phyloP scores from a whole-genome alignment of 1,284 basidiomycete genomes.

The Ceratobasidium sp. region DNA sequence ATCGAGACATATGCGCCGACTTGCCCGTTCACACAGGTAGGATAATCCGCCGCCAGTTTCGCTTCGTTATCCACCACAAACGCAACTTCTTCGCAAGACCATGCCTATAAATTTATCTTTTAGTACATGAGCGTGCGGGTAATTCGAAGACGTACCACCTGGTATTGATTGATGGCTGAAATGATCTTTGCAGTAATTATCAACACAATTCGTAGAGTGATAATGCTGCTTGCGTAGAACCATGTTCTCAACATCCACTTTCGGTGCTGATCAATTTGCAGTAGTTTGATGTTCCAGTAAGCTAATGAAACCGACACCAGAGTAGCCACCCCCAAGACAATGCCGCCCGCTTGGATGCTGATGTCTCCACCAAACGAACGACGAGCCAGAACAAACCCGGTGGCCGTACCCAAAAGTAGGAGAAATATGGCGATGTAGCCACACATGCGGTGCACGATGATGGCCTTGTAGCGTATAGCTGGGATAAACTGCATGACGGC shows the following conservation, averaged over 20 bases:
- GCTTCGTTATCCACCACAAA: constrained; percentile 17
- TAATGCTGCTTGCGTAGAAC: constrained; percentile 42
- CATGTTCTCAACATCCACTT: constrained; percentile 47
- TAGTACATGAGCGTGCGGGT: not conserved
- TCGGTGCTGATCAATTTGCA: constrained; percentile 47
- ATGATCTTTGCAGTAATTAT: constrained; percentile 24
- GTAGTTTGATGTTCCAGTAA: constrained; percentile 45
- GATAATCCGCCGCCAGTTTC: not conserved
- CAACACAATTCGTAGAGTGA: constrained; percentile 33
- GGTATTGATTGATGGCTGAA: constrained; percentile 19
- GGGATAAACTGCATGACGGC: constrained; percentile 47
- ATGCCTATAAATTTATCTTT: not conserved
- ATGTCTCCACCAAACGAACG: constrained; percentile 46
- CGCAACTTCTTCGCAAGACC: constrained; percentile 9
- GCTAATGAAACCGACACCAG: constrained; percentile 34
- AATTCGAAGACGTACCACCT: constrained; percentile 21
- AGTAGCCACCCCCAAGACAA: constrained; percentile 26
- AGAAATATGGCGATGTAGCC: constrained; percentile 43
- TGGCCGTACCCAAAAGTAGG: constrained; percentile 17
- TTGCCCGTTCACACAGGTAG: not conserved
- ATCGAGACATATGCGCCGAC: not conserved
- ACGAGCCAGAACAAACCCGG: constrained; percentile 37
- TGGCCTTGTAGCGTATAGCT: constrained; percentile 42
- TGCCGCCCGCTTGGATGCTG: constrained; percentile 13
- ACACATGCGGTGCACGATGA: constrained; percentile 42